Conservation (phyloP, 352 stramenopile genomes). For the Peronospora belbahrii region DNA sequence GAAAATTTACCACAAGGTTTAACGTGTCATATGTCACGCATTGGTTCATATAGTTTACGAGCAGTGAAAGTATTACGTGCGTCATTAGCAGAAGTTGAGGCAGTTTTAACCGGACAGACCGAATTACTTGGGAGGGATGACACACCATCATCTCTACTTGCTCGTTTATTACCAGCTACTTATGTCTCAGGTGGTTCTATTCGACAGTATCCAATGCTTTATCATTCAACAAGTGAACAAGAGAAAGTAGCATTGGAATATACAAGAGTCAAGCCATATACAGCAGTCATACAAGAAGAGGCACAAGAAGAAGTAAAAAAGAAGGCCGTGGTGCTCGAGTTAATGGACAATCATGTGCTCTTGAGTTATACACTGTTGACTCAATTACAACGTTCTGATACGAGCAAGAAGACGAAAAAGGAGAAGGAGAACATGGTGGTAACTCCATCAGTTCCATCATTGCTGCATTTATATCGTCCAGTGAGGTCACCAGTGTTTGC, state of each 20-base stretch:
- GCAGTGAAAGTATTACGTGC: conserved; percentile 46
- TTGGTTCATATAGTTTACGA: conserved; percentile 34
- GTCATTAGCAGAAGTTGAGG: conserved; percentile 44
- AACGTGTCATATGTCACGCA: not conserved
- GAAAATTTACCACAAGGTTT: conserved; percentile 25
- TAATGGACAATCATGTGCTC: conserved; percentile 45
- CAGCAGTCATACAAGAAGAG: conserved; percentile 4
- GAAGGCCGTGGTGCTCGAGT: conserved; percentile 2
- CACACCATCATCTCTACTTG: conserved; percentile 30
- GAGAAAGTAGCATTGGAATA: conserved; percentile 56
- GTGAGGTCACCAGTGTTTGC: conserved; percentile 33
- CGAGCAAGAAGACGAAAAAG: conserved; percentile 34
- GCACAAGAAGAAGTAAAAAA: conserved; percentile 1
- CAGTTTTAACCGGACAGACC: conserved; percentile 37
- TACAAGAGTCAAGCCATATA: conserved; percentile 35
- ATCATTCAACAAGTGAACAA: conserved; percentile 54
- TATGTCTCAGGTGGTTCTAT: conserved; percentile 37
- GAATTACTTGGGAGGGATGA: conserved; percentile 14
- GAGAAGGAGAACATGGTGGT: not conserved
- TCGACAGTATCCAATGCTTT: conserved; percentile 37
- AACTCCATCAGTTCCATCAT: conserved; percentile 38
- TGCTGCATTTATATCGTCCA: conserved; percentile 56
- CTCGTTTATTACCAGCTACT: conserved; percentile 33
- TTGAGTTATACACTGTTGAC: conserved; percentile 59
- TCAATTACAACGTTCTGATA: conserved; percentile 46